A percentile compares a stretch with the other conserved stretches of the same genome.
Evolutionary conservation across 164 flowering plant genomes (phyloP).

Genomic region (Tetracentron sinense): DNA sequence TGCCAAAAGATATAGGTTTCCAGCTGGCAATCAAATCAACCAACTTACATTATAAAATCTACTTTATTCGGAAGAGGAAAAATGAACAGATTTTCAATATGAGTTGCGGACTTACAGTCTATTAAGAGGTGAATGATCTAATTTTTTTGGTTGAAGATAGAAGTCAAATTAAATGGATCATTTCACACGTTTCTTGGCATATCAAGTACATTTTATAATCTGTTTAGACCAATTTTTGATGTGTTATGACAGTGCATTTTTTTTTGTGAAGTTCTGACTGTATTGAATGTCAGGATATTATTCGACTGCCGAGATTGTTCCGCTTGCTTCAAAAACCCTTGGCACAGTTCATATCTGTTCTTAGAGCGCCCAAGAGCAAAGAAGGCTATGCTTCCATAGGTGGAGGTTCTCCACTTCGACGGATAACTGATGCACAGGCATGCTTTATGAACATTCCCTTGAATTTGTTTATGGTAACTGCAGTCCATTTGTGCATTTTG

Average conservation of each 20-base stretch:
- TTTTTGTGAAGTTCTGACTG: conserved; percentile 9
- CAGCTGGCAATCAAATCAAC: neutral
- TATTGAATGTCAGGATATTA: conserved; percentile 65
- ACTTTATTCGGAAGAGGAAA: neutral
- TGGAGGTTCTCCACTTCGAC: conserved; percentile 95
- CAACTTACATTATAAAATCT: neutral
- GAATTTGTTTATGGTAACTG: neutral
- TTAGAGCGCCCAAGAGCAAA: conserved; percentile 94
- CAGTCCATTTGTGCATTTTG: neutral
- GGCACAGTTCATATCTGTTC: conserved; percentile 90
- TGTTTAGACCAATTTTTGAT: no score
- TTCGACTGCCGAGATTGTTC: conserved; percentile 83
- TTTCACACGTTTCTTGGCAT: neutral
- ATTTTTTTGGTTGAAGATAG: neutral
- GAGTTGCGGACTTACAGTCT: neutral
- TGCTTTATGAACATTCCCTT: conserved; percentile 15
- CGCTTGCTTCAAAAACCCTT: conserved; percentile 91
- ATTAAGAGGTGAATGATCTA: neutral
- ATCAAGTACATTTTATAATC: no score
- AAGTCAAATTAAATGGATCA: no score
- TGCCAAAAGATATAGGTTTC: no score
- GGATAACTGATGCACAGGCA: conserved; percentile 94
- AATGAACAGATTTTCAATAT: neutral
- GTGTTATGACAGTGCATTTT: no score
- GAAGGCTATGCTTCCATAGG: conserved; percentile 99